These are phyloP conservation scores for Beta corolliflora DNA, from an alignment of 179 eudicot genomes.

Conservation along the genomic window DNA sequence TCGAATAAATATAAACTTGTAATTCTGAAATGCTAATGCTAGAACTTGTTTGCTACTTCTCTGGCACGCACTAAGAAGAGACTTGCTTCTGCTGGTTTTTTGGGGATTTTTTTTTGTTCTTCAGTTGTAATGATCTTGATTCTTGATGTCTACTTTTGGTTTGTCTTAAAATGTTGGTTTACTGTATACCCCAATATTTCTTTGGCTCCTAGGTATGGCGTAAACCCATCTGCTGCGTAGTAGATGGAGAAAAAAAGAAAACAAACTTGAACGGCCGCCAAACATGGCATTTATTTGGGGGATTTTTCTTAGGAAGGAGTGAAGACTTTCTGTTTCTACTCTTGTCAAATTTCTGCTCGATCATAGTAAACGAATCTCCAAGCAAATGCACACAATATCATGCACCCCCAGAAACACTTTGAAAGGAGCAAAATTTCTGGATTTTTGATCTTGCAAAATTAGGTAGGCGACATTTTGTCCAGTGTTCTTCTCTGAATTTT, in stretches of 20 bases:
- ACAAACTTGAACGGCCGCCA: background rate
- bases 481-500: background rate
- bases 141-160: background rate
- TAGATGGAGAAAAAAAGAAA: background rate
- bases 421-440: background rate
- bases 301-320: constrained; percentile 13
- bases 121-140: background rate
- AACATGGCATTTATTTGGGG: background rate
- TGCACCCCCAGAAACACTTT: background rate
- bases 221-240: background rate
- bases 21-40: background rate
- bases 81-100: background rate
- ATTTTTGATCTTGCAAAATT: background rate
- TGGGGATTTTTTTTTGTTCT: background rate
- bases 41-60: background rate
- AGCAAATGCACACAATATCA: background rate
- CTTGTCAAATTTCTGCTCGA: constrained; percentile 4
- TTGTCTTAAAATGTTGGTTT: background rate
- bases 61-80: background rate
- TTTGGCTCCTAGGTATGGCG: background rate
- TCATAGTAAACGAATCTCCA: constrained; percentile 24
- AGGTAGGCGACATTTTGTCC: background rate
- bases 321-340: constrained; percentile 4
- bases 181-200: background rate
- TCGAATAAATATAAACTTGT: background rate